Conservation (phyloP, 148 eudicot genomes). For the Simmondsia chinensis region DNA sequence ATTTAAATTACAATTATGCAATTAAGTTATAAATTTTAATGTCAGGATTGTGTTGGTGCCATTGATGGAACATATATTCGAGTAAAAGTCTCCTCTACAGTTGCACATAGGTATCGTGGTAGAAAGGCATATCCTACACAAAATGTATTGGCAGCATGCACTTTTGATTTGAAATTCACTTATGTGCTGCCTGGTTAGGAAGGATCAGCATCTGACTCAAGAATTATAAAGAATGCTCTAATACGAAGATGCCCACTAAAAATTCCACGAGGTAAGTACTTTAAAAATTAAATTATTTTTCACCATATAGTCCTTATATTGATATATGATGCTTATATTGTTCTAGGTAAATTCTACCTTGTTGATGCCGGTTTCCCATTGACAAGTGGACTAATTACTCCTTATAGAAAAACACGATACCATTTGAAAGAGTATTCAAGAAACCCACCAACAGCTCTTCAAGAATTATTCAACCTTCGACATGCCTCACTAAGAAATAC, state of each 20-base stretch:
- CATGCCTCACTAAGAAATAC: not conserved
- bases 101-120: slow-evolving; percentile 6
- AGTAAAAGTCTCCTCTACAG: not conserved
- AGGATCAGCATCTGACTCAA: slow-evolving; percentile 2
- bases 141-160: slow-evolving; percentile 5
- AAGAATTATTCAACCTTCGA: not conserved
- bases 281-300: too few species aligned
- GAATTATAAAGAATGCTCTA: slow-evolving; percentile 5
- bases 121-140: slow-evolving; percentile 2
- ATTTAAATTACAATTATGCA: not conserved
- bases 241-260: not conserved
- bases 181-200: slow-evolving; percentile 10
- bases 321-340: not conserved
- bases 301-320: too few species aligned
- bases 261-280: slow-evolving; percentile 2
- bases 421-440: too few species aligned
- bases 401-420: not conserved
- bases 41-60: slow-evolving; percentile 7
- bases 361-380: not conserved
- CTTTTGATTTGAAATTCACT: slow-evolving; percentile 6
- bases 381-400: not conserved
- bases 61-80: slow-evolving; percentile 7
- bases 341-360: not conserved
- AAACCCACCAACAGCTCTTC: not conserved
- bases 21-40: not conserved